Evolutionary conservation across 441 rosid genomes (phyloP).

Genomic region (Croton laevigatus): DNA sequence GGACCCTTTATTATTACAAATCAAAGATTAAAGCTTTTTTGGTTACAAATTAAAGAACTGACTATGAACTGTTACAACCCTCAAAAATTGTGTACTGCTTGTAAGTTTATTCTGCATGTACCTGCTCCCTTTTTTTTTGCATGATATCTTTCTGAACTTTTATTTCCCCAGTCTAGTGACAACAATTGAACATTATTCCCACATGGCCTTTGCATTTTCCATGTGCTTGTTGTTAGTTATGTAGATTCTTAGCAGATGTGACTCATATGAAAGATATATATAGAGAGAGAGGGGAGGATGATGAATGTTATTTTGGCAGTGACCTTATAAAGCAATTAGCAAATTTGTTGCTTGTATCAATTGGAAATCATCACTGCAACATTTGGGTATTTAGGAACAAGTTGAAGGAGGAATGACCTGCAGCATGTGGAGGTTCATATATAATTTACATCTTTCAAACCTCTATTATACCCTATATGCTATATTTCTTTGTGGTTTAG

Average conservation of each 20-base stretch:
- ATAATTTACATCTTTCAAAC: background rate
- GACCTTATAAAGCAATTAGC: background rate
- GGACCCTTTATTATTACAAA: too few species aligned
- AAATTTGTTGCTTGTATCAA: background rate
- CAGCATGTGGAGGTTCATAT: too few species aligned
- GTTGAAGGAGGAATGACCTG: background rate
- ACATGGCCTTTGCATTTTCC: background rate
- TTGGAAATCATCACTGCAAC: background rate
- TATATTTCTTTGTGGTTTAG: background rate
- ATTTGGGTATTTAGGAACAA: background rate
- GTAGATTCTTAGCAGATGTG: background rate
- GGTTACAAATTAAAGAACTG: too few species aligned
- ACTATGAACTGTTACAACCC: too few species aligned
- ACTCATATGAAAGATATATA: background rate
- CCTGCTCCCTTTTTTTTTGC: background rate
- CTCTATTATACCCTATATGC: background rate
- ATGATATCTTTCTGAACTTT: background rate
- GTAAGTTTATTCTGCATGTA: too few species aligned
- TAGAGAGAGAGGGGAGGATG: background rate
- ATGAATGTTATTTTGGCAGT: background rate
- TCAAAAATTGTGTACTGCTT: too few species aligned
- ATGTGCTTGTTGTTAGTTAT: background rate
- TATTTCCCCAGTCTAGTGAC: background rate
- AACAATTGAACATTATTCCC: background rate
- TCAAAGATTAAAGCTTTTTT: too few species aligned